Evolutionary conservation across 2,329 filamentous ascomycete genomes (phyloP).

Genomic region (Talaromyces sp.): DNA sequence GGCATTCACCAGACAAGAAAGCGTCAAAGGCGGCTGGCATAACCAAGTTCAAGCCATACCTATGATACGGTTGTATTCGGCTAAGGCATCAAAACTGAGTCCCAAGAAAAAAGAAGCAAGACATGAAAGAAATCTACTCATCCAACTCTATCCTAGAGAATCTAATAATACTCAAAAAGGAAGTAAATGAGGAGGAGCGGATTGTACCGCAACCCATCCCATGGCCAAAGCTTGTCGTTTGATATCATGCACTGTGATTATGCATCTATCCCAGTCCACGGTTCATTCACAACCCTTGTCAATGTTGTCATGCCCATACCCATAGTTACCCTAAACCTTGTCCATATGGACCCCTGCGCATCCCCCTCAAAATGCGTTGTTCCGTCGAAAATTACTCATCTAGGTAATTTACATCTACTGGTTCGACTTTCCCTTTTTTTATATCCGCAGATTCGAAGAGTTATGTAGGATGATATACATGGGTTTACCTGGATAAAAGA

Average conservation of each 20-base stretch:
- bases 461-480: background rate
- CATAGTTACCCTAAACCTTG: background rate
- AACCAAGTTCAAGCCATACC: background rate
- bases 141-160: background rate
- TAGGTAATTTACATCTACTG: too few species aligned
- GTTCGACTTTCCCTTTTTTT: background rate
- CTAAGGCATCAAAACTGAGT: background rate
- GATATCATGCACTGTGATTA: background rate
- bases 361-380: background rate
- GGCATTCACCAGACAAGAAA: background rate
- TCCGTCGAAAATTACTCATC: constrained; percentile 1
- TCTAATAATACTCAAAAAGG: background rate
- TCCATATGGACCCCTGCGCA: background rate
- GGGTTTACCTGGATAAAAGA: background rate
- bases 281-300: background rate
- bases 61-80: background rate
- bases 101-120: background rate
- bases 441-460: background rate
- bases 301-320: background rate
- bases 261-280: background rate
- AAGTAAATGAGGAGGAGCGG: background rate
- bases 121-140: background rate
- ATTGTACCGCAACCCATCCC: background rate
- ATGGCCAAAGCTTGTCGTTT: background rate
- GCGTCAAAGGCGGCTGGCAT: background rate